These are phyloP conservation scores for Golubevia sp. DNA, from an alignment of 1,284 basidiomycete genomes.

Conservation along the genomic window DNA sequence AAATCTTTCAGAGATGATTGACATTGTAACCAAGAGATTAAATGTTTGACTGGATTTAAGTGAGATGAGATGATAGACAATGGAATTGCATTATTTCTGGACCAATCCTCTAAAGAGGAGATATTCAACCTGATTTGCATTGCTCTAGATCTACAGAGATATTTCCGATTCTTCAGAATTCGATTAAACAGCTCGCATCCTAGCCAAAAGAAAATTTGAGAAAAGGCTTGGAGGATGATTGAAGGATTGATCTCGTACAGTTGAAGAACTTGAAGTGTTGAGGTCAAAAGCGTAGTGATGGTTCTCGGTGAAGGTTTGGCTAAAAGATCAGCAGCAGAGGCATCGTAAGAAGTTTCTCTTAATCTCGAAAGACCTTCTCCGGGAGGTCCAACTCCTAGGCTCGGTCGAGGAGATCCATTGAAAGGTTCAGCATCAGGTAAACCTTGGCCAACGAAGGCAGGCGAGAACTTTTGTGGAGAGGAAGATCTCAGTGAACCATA, in stretches of 20 bases:
- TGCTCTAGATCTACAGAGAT: slow-evolving; percentile 86
- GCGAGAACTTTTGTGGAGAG: slow-evolving; percentile 1
- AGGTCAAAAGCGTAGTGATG: slow-evolving; percentile 80
- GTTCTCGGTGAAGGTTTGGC: slow-evolving; percentile 66
- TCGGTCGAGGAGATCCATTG: slow-evolving; percentile 17
- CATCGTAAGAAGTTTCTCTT: slow-evolving; percentile 28
- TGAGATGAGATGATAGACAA: slow-evolving; percentile 75
- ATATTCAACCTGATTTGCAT: slow-evolving; percentile 89
- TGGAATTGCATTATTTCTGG: slow-evolving; percentile 78
- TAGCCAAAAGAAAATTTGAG: slow-evolving; percentile 89
- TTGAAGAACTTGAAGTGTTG: slow-evolving; percentile 82
- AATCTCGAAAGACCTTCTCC: slow-evolving; percentile 17
- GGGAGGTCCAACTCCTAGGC: too few relatives aligned
- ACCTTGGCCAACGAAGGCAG: slow-evolving; percentile 1
- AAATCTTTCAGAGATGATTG: slow-evolving; percentile 70
- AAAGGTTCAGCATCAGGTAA: slow-evolving; percentile 11
- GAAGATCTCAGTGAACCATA: neutral
- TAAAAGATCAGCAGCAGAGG: slow-evolving; percentile 27
- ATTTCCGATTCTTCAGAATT: slow-evolving; percentile 83
- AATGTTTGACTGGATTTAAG: slow-evolving; percentile 80
- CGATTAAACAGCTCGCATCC: slow-evolving; percentile 90
- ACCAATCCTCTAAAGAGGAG: slow-evolving; percentile 87
- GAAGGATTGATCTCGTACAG: slow-evolving; percentile 90
- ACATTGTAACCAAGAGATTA: slow-evolving; percentile 85
- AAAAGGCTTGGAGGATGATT: slow-evolving; percentile 86